Evolutionary conservation across 2,329 filamentous ascomycete genomes (phyloP), one percentile per base, ranked within the genome.

Genomic region (Metarhizium brunneum): DNA sequence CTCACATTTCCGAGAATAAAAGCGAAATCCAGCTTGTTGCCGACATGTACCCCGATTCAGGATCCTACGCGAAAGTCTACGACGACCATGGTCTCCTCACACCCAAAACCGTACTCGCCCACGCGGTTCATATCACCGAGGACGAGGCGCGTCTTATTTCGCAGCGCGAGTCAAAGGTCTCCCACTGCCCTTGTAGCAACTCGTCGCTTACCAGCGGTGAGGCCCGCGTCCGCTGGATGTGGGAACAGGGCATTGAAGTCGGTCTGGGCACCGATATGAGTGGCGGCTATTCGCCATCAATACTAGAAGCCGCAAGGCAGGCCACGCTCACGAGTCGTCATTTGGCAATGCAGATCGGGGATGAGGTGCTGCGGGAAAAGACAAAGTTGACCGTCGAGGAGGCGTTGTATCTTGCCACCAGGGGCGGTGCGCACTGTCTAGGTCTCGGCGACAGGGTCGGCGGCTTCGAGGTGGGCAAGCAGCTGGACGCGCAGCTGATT

Each of bases 231-330:
- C 79, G 92, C 18, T 81, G 81, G 70, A 68, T 96, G 62, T 76
- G 96, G 53, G 80, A 90, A 25, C 78, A 80, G 53, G 90, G 89
- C 0, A 78, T 97, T 49, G 83, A 82, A 0, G 84, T 96, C 6
- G 92, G 94, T 0, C 73, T 99, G 0, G 94, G 94, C 0, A 97
- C 92, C 0, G 94, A 99, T 69, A 84, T 97, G 56, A 88, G 84
- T 63, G 94, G 92, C 2, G 94, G 94, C 0, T 96, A 92, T 68
- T 88, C 84, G 55, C 80, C 89, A 0, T 89, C 84, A 58, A 81
- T 97, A 10, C 79, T 97, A 0, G 88, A 94, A 61, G 85, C 90
- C n/a, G 89, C 86, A 47, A 75, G 92, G 14, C 88, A 94, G 65
- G 90, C 92, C 0, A 81, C 84, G 52, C 79, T 96, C 58, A 89